Conservation (phyloP, 2,329 filamentous ascomycete genomes). For the Xylariaceae sp. region DNA sequence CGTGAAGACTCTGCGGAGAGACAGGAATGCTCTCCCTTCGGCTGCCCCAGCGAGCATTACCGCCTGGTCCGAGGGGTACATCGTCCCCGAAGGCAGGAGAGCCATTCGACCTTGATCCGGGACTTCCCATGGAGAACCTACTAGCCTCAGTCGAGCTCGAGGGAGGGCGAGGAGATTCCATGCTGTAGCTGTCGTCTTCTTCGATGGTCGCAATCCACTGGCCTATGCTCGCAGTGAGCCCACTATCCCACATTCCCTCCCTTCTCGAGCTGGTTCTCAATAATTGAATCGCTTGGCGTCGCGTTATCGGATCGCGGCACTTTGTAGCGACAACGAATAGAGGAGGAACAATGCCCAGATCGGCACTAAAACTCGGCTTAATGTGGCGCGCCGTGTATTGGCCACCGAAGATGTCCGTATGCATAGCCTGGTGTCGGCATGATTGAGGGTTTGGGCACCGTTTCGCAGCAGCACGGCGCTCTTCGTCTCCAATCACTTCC, state of each 20-base stretch:
- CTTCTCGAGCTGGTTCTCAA: slow-evolving; percentile 55
- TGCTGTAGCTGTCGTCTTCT: slow-evolving; percentile 37
- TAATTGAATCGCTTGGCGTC: slow-evolving; percentile 58
- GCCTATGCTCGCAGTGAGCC: slow-evolving; percentile 51
- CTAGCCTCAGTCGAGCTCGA: slow-evolving; percentile 26
- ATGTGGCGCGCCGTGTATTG: slow-evolving; percentile 46
- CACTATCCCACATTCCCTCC: slow-evolving; percentile 68
- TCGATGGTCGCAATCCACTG: slow-evolving; percentile 53
- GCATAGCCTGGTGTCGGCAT: slow-evolving; percentile 38
- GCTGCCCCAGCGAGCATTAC: slow-evolving; percentile 39
- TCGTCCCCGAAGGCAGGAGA: slow-evolving; percentile 32
- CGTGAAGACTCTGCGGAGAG: slow-evolving; percentile 8
- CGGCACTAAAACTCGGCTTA: slow-evolving; percentile 59
- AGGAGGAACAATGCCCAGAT: slow-evolving; percentile 60
- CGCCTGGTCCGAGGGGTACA: slow-evolving; percentile 36
- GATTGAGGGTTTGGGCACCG: slow-evolving; percentile 39
- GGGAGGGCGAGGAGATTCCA: slow-evolving; percentile 13
- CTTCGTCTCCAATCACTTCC: slow-evolving; percentile 57
- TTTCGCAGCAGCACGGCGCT: slow-evolving; percentile 43
- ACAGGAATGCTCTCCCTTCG: slow-evolving; percentile 18
- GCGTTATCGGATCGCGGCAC: slow-evolving; percentile 53
- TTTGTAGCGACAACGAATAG: slow-evolving; percentile 64
- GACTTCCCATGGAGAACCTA: slow-evolving; percentile 19
- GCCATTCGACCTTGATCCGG: slow-evolving; percentile 16
- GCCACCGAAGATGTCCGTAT: slow-evolving; percentile 35